These are phyloP conservation scores for Cornus suecica DNA, from an alignment of 148 eudicot genomes.

Conservation along the genomic window DNA sequence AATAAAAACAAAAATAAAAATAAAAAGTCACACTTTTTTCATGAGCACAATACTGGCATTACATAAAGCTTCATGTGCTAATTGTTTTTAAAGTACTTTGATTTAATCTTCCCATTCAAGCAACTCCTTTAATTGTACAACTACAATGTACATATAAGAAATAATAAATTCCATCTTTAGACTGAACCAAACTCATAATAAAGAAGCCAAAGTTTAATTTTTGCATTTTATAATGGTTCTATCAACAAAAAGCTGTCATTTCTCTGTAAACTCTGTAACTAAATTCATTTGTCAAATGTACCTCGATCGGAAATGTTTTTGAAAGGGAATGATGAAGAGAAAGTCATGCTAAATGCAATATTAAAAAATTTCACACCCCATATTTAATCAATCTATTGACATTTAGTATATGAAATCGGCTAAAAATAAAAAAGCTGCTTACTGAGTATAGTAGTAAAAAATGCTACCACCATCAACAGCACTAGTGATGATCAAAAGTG, in stretches of 20 bases:
- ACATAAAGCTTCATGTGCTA: neutral
- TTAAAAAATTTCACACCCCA: neutral
- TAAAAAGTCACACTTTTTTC: neutral
- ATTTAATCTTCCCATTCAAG: conserved; percentile 27
- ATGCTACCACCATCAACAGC: conserved; percentile 48
- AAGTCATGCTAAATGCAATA: neutral
- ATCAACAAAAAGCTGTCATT: neutral
- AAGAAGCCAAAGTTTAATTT: neutral
- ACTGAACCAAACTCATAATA: neutral
- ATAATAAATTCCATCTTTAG: neutral
- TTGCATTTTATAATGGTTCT: neutral
- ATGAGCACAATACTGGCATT: neutral
- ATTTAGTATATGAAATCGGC: too few relatives aligned
- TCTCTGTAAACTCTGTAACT: neutral
- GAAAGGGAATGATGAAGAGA: neutral
- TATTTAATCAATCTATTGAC: neutral
- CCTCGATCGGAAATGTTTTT: neutral
- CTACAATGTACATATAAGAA: neutral
- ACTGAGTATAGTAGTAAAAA: conserved; percentile 78
- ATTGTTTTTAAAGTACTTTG: neutral
- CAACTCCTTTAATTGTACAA: conserved; percentile 16
- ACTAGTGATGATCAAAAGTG: conserved; percentile 45
- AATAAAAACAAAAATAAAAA: too few relatives aligned
- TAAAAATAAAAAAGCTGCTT: conserved; percentile 23
- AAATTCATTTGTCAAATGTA: neutral